Evolutionary conservation across 768 basidiomycete genomes (phyloP).

Genomic region (Russula compacta): DNA sequence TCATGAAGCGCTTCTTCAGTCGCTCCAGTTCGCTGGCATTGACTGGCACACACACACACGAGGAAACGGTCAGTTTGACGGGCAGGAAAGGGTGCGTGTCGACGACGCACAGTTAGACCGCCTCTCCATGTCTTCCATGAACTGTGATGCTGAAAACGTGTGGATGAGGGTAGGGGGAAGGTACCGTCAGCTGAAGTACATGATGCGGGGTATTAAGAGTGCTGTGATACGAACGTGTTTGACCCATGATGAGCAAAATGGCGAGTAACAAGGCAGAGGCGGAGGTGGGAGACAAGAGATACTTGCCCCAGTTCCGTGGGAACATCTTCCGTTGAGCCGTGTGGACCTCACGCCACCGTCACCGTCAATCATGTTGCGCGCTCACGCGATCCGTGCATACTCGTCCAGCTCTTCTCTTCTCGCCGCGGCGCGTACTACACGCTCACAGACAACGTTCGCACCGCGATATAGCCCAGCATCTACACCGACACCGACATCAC

Average conservation of each 20-base stretch:
- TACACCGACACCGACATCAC: background rate
- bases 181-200: background rate
- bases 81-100: background rate
- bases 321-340: background rate
- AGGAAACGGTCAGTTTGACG: background rate
- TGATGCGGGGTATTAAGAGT: background rate
- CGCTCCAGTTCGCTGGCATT: conserved; percentile 89
- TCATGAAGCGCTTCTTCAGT: conserved; percentile 99
- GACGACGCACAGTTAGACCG: conserved; percentile 85
- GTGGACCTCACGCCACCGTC: background rate
- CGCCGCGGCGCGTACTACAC: too few relatives aligned
- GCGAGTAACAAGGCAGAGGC: background rate
- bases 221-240: conserved; percentile 54
- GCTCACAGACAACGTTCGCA: background rate
- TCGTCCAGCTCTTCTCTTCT: background rate
- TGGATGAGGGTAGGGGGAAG: background rate
- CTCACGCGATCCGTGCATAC: background rate
- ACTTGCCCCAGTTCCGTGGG: background rate
- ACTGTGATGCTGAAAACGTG: conserved; percentile 61
- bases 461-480: background rate
- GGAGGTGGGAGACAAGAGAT: background rate
- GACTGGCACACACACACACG: conserved; percentile 43
- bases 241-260: conserved; percentile 50
- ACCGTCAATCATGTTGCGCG: background rate
- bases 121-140: conserved; percentile 97